Percentiles rank a stretch among this genome's conserved stretches.
phyloP scores from a whole-genome alignment of 495 filamentous ascomycete genomes.

The Penicillium manginii region DNA sequence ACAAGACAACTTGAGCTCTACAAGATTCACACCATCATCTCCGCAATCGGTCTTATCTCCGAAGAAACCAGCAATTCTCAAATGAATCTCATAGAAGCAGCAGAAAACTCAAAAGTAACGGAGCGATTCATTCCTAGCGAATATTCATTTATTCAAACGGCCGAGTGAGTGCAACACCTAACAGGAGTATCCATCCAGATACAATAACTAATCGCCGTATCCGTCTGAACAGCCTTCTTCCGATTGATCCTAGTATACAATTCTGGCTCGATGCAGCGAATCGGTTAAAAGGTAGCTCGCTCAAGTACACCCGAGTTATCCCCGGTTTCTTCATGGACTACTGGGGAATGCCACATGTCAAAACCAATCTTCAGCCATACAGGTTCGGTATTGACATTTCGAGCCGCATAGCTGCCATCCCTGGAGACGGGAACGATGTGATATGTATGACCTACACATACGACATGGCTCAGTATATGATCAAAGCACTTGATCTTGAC shows the following conservation, averaged over 20 bases:
- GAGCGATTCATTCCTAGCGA: slow-evolving; percentile 55
- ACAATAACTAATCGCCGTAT: neutral
- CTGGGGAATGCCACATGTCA: slow-evolving; percentile 50
- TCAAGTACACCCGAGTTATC: slow-evolving; percentile 53
- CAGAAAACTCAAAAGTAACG: slow-evolving; percentile 45
- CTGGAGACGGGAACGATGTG: slow-evolving; percentile 51
- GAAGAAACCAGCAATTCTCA: slow-evolving; percentile 39
- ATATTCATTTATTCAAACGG: slow-evolving; percentile 47
- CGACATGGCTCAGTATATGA: slow-evolving; percentile 55
- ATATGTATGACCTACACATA: slow-evolving; percentile 56
- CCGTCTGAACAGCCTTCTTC: slow-evolving; percentile 25
- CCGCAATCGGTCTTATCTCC: slow-evolving; percentile 43
- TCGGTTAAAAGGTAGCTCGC: slow-evolving; percentile 28
- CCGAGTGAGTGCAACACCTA: slow-evolving; percentile 25
- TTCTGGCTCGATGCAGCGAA: slow-evolving; percentile 39
- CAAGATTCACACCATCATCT: slow-evolving; percentile 57
- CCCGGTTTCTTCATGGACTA: slow-evolving; percentile 62
- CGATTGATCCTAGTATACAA: slow-evolving; percentile 41
- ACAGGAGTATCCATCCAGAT: neutral
- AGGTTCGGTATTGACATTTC: slow-evolving; percentile 51
- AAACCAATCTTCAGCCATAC: slow-evolving; percentile 43
- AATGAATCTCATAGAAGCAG: slow-evolving; percentile 54
- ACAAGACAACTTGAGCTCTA: slow-evolving; percentile 46
- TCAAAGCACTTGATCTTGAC: slow-evolving; percentile 45
- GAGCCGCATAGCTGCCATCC: slow-evolving; percentile 52